Percentiles rank a stretch among this genome's conserved stretches.
phyloP scores from a whole-genome alignment of 2,329 filamentous ascomycete genomes.

The Dothideomycetes sp. region DNA sequence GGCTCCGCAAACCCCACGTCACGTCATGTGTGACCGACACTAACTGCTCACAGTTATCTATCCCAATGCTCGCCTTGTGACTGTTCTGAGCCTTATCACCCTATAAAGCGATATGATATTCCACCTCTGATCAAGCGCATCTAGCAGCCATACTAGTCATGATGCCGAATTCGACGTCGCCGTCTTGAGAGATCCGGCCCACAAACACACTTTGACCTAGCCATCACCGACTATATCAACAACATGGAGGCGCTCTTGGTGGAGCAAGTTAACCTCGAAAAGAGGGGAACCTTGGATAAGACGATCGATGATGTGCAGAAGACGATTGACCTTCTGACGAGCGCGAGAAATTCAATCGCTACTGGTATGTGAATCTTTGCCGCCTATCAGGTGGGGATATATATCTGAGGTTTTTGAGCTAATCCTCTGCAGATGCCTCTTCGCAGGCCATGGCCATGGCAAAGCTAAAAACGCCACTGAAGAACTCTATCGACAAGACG shows the following conservation, averaged over 20 bases:
- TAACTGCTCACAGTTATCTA: too few species aligned
- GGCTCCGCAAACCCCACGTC: not conserved
- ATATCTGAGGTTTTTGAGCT: too few species aligned
- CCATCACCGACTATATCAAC: not conserved
- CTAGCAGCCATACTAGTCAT: not conserved
- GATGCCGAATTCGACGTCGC: too few species aligned
- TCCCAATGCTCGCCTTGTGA: too few species aligned
- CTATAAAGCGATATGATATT: too few species aligned
- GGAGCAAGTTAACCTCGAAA: slow-evolving; percentile 63
- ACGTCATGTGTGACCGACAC: not conserved
- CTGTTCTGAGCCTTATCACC: too few species aligned
- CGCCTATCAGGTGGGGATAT: too few species aligned
- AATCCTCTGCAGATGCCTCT: slow-evolving; percentile 1
- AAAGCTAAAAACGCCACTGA: slow-evolving; percentile 77
- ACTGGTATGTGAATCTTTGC: slow-evolving; percentile 40
- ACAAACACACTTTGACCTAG: not conserved
- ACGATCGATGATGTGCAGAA: slow-evolving; percentile 71
- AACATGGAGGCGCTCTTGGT: slow-evolving; percentile 56
- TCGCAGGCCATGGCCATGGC: slow-evolving; percentile 57
- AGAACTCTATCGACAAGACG: slow-evolving; percentile 66
- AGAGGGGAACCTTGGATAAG: slow-evolving; percentile 56
- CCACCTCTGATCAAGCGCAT: too few species aligned
- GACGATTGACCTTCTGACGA: slow-evolving; percentile 65
- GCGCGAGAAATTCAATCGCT: slow-evolving; percentile 63
- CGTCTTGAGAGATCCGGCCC: too few species aligned